Percentiles rank a stretch among this genome's conserved stretches.
Evolutionary conservation across 345 rosid species (phyloP).

Genomic region (Dimocarpus longan): DNA sequence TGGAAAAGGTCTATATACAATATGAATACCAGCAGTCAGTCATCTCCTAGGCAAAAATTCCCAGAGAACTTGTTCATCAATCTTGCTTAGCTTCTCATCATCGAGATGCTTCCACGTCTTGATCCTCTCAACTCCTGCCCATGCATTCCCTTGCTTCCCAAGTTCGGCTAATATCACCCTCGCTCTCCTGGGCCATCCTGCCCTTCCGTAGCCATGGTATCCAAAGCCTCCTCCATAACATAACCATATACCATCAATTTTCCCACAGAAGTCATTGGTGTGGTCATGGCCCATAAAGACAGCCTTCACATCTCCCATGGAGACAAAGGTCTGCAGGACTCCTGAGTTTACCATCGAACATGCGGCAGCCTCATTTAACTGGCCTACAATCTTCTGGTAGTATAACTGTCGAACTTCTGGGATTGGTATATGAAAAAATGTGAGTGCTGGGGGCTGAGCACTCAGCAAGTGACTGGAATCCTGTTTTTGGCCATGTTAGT

Average conservation of each 20-base stretch:
- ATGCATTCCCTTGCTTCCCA: slow-evolving; percentile 44
- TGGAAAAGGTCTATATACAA: neutral
- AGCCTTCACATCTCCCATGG: slow-evolving; percentile 83
- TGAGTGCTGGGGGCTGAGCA: slow-evolving; percentile 35
- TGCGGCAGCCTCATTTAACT: slow-evolving; percentile 77
- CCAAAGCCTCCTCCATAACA: slow-evolving; percentile 97
- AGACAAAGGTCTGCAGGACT: slow-evolving; percentile 58
- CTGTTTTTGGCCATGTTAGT: slow-evolving; percentile 40
- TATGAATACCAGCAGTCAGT: neutral
- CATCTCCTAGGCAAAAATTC: neutral
- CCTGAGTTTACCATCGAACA: slow-evolving; percentile 74
- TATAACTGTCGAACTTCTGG: slow-evolving; percentile 65
- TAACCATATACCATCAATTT: slow-evolving; percentile 74
- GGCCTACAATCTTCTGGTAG: slow-evolving; percentile 56
- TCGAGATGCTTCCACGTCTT: slow-evolving; percentile 88
- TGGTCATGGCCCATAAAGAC: slow-evolving; percentile 90
- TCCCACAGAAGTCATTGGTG: slow-evolving; percentile 84
- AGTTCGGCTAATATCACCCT: slow-evolving; percentile 75
- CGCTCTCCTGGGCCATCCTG: slow-evolving; percentile 75
- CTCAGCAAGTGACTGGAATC: slow-evolving; percentile 1
- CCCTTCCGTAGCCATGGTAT: slow-evolving; percentile 83
- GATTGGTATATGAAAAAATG: slow-evolving; percentile 89
- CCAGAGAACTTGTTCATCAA: slow-evolving; percentile 79
- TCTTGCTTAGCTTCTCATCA: slow-evolving; percentile 64
- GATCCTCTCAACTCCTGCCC: slow-evolving; percentile 63